These are phyloP conservation scores for Suhomyces kunorum DNA, from an alignment of 1,139 yeast species.

Conservation along the genomic window DNA sequence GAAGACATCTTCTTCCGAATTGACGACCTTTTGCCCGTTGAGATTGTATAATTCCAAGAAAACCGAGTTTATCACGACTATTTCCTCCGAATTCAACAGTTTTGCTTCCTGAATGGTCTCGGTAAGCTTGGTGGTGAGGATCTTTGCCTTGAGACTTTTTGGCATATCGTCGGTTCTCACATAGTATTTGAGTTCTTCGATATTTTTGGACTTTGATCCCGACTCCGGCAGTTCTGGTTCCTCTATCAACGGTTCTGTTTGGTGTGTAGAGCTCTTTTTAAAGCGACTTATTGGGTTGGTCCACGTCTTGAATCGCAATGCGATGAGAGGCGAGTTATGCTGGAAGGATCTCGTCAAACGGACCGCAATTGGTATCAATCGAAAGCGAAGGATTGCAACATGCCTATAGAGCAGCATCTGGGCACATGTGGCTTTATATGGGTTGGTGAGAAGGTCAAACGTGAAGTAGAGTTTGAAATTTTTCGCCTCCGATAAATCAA, in stretches of 20 bases:
- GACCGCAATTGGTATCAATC: constrained; percentile 1
- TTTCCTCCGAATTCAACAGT: constrained; percentile 12
- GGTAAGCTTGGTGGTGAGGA: constrained; percentile 26
- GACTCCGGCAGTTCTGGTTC: not conserved
- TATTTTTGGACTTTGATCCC: not conserved
- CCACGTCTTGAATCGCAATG: constrained; percentile 16
- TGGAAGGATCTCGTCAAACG: not conserved
- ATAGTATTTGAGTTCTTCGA: constrained; percentile 26
- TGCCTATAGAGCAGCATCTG: constrained; percentile 1
- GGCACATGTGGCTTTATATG: not conserved
- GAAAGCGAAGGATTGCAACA: constrained; percentile 1
- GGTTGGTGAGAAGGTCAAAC: not conserved
- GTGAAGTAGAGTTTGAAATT: not conserved
- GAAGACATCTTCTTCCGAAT: constrained; percentile 4
- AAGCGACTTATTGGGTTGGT: constrained; percentile 25
- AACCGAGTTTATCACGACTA: constrained; percentile 24
- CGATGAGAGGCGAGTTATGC: not conserved
- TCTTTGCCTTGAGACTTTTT: constrained; percentile 19
- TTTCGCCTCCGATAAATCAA: constrained; percentile 4
- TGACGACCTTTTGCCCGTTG: constrained; percentile 14
- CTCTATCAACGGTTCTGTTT: not conserved
- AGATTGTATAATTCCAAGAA: constrained; percentile 22
- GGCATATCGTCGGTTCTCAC: constrained; percentile 33
- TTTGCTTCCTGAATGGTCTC: constrained; percentile 18
- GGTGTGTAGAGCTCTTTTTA: constrained; percentile 4